Conservation (phyloP, 495 filamentous ascomycete genomes). For the Rusavskia elegans region DNA sequence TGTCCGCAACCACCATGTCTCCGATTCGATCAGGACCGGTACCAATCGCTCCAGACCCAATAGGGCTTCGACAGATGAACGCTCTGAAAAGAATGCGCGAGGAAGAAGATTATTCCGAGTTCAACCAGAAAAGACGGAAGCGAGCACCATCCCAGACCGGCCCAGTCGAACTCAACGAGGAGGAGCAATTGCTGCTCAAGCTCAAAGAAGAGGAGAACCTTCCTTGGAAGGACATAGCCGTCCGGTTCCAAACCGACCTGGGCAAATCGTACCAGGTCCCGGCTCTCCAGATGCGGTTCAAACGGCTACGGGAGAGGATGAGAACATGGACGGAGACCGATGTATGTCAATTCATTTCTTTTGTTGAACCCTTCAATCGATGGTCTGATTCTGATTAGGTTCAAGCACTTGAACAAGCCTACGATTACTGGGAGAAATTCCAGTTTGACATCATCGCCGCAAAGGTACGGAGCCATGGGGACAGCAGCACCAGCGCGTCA, state of each 20-base stretch:
- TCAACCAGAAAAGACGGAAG: slow-evolving; percentile 13
- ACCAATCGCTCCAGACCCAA: slow-evolving; percentile 15
- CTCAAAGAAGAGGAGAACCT: slow-evolving; percentile 50
- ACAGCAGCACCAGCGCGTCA: neutral
- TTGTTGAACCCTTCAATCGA: slow-evolving; percentile 9
- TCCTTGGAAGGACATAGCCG: slow-evolving; percentile 54
- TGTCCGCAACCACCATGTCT: slow-evolving; percentile 7
- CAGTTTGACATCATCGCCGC: slow-evolving; percentile 33
- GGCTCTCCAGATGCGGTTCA: slow-evolving; percentile 58
- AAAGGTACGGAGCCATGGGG: slow-evolving; percentile 22
- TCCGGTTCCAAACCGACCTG: slow-evolving; percentile 43
- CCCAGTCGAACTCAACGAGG: slow-evolving; percentile 32
- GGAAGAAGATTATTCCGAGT: slow-evolving; percentile 15
- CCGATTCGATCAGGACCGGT: slow-evolving; percentile 9
- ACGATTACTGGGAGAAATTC: slow-evolving; percentile 33
- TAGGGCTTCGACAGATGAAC: slow-evolving; percentile 16
- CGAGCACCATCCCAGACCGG: slow-evolving; percentile 14
- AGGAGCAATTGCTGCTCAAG: slow-evolving; percentile 50
- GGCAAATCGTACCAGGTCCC: slow-evolving; percentile 52
- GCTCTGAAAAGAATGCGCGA: slow-evolving; percentile 15
- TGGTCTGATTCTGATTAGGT: slow-evolving; percentile 22
- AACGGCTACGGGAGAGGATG: slow-evolving; percentile 46
- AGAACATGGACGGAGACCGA: slow-evolving; percentile 52
- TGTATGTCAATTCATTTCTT: slow-evolving; percentile 28
- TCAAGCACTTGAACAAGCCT: slow-evolving; percentile 28